phyloP scores from a whole-genome alignment of 345 rosid species.

The Brassica nigra region DNA sequence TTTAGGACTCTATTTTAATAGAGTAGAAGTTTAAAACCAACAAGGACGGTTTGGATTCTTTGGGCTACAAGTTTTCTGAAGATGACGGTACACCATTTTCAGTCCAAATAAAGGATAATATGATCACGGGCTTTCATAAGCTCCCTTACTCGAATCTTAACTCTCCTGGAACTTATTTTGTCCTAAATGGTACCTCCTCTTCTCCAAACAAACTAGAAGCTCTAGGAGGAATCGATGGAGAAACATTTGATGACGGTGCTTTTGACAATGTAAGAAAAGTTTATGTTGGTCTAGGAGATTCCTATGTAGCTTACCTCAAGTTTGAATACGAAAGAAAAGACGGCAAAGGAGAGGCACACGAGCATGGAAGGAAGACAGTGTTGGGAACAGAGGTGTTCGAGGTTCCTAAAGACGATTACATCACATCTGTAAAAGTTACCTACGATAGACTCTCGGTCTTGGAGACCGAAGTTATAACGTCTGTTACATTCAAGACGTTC shows the following conservation, averaged over 20 bases:
- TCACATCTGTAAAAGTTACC: neutral
- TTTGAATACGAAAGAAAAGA: conserved; percentile 22
- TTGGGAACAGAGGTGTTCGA: neutral
- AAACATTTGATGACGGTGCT: conserved; percentile 22
- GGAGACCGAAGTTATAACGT: neutral
- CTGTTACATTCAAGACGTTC: neutral
- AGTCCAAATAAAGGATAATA: conserved; percentile 15
- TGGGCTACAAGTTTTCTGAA: neutral
- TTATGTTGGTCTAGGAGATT: conserved; percentile 27
- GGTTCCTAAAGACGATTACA: neutral
- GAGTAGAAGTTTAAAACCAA: conserved; percentile 25
- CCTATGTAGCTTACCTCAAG: conserved; percentile 15
- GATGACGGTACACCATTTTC: conserved; percentile 25
- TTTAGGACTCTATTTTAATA: too few relatives aligned
- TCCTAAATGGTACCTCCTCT: neutral
- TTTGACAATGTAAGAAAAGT: conserved; percentile 25
- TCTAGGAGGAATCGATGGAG: conserved; percentile 26
- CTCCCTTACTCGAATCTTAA: neutral
- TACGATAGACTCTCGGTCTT: neutral
- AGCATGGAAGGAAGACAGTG: neutral
- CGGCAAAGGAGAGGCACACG: neutral
- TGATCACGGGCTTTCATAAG: conserved; percentile 24
- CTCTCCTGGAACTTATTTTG: conserved; percentile 32
- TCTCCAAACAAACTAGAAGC: neutral
- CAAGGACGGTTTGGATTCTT: conserved; percentile 5